phyloP scores from a whole-genome alignment of 352 stramenopile species.

The Pythium aquatile region DNA sequence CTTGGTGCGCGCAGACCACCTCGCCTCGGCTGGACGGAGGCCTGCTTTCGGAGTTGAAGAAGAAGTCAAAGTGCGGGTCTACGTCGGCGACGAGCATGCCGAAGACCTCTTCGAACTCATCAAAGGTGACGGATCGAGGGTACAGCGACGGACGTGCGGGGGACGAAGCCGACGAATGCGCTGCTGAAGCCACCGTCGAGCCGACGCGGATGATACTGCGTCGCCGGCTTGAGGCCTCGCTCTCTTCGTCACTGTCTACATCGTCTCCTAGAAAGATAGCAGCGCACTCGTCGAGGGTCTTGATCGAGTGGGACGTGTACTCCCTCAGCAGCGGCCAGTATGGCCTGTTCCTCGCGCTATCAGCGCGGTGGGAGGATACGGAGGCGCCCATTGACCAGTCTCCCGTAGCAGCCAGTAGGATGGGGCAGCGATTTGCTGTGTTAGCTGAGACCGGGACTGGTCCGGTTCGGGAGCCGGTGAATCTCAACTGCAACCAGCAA shows the following conservation, averaged over 20 bases:
- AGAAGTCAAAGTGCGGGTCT: constrained; percentile 68
- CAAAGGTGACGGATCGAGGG: constrained; percentile 41
- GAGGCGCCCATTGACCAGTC: constrained; percentile 29
- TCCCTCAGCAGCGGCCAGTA: constrained; percentile 49
- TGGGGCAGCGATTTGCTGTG: not conserved
- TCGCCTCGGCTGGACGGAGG: constrained; percentile 16
- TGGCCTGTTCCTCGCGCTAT: constrained; percentile 5
- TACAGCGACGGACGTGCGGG: constrained; percentile 23
- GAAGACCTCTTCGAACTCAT: constrained; percentile 75
- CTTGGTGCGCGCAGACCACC: constrained; percentile 49
- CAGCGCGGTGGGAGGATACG: constrained; percentile 28
- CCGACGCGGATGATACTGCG: not conserved
- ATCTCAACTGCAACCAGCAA: not conserved
- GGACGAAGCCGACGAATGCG: not conserved
- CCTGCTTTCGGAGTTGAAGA: constrained; percentile 28
- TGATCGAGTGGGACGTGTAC: constrained; percentile 50
- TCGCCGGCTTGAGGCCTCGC: not conserved
- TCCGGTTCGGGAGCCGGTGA: not conserved
- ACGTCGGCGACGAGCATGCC: constrained; percentile 66
- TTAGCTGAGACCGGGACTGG: not conserved
- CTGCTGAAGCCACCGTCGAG: not conserved
- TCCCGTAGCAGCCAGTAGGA: not conserved
- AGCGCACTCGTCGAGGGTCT: constrained; percentile 53
- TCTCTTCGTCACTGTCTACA: constrained; percentile 18
- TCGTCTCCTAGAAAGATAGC: constrained; percentile 52